Evolutionary conservation across 2,329 filamentous ascomycete genomes (phyloP).

Genomic region (Coleophoma cylindrospora): DNA sequence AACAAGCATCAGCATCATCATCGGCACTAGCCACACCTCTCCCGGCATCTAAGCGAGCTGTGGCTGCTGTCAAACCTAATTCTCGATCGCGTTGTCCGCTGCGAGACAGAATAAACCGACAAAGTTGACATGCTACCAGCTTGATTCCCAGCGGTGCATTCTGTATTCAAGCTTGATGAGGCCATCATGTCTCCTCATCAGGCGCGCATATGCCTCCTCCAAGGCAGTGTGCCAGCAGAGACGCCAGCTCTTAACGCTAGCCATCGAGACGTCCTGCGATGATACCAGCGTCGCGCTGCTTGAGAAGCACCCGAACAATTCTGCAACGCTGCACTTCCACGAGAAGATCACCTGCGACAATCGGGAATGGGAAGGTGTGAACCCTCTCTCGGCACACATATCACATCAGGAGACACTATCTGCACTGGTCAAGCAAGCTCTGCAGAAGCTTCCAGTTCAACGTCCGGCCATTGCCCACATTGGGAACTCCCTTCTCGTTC

Average conservation of each 20-base stretch:
- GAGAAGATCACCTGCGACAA: conserved; percentile 79
- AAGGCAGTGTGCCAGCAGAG: conserved; percentile 6
- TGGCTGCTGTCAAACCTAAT: no score
- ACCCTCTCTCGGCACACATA: conserved; percentile 69
- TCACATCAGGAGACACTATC: conserved; percentile 72
- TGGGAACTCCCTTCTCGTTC: conserved; percentile 7
- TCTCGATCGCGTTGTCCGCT: no score
- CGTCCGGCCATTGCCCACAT: conserved; percentile 9
- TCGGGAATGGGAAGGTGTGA: conserved; percentile 68
- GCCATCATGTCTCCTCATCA: conserved; percentile 18
- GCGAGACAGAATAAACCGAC: no score
- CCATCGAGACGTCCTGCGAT: conserved; percentile 85
- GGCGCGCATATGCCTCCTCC: conserved; percentile 8
- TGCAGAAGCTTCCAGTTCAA: conserved; percentile 41
- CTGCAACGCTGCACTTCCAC: conserved; percentile 67
- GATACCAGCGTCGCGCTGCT: conserved; percentile 88
- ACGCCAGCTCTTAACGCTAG: conserved; percentile 50
- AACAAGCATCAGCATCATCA: no score
- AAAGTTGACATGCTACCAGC: no score
- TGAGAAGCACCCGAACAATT: conserved; percentile 40
- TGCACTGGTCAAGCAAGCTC: conserved; percentile 59
- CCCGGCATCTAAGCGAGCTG: no score
- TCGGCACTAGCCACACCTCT: no score
- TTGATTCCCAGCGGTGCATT: neutral
- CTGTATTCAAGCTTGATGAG: conserved; percentile 22